phyloP scores from a whole-genome alignment of 1,284 basidiomycete genomes.

The Moesziomyces sp. region DNA sequence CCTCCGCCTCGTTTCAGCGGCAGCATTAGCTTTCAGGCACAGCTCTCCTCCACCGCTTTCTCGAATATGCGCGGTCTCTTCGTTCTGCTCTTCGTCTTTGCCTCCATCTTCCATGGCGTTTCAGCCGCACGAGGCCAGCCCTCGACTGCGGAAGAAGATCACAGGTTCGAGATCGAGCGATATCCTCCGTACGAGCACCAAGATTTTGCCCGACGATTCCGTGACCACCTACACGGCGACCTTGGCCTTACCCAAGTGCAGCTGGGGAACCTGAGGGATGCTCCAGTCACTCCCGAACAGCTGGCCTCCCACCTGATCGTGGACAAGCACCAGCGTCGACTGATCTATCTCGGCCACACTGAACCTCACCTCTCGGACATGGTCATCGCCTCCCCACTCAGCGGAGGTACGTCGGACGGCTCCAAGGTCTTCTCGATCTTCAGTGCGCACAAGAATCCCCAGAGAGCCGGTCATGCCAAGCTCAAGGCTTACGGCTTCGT shows the following conservation, averaged over 20 bases:
- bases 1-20: too few relatives aligned
- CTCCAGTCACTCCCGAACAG: not conserved
- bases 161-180: not conserved
- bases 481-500: not conserved
- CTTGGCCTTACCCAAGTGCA: not conserved
- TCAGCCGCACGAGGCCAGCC: too few relatives aligned
- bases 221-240: not conserved
- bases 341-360: not conserved
- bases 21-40: too few relatives aligned
- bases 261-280: not conserved
- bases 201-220: not conserved
- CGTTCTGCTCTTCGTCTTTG: too few relatives aligned
- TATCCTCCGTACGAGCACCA: not conserved
- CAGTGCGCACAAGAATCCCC: not conserved
- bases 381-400: not conserved
- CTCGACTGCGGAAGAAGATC: too few relatives aligned
- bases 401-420: not conserved
- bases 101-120: too few relatives aligned
- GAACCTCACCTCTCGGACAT: not conserved
- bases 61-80: too few relatives aligned
- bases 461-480: too few relatives aligned
- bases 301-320: not conserved
- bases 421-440: not conserved
- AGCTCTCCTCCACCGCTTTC: too few relatives aligned
- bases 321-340: not conserved